Evolutionary conservation across 1,284 basidiomycete genomes (phyloP).

Genomic region (Heterobasidion occidentale): DNA sequence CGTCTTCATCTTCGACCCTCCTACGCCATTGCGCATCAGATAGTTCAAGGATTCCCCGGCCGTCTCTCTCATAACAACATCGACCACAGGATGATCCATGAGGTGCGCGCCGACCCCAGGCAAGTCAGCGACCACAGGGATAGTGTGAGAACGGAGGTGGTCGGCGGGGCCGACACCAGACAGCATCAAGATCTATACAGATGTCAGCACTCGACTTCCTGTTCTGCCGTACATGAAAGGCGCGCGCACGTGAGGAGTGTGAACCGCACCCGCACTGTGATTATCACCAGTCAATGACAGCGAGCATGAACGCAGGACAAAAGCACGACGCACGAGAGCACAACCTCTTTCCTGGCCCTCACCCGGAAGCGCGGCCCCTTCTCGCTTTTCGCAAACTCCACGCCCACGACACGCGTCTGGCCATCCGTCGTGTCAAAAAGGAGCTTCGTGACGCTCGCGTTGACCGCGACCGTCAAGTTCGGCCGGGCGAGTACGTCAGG

Average conservation of each 20-base stretch:
- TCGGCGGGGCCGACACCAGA: constrained; percentile 58
- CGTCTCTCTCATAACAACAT: constrained; percentile 44
- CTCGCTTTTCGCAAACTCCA: constrained; percentile 41
- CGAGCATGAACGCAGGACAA: background rate
- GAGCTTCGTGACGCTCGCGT: constrained; percentile 45
- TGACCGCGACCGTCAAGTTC: constrained; percentile 52
- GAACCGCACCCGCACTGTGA: constrained; percentile 51
- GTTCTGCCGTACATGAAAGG: constrained; percentile 3
- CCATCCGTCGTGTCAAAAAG: constrained; percentile 43
- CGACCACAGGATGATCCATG: constrained; percentile 47
- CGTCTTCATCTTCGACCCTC: constrained; percentile 20
- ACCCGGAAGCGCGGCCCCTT: constrained; percentile 31
- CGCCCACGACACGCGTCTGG: constrained; percentile 45
- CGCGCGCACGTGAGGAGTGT: constrained; percentile 46
- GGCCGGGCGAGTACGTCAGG: constrained; percentile 48
- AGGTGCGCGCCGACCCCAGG: constrained; percentile 55
- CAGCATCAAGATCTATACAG: constrained; percentile 53
- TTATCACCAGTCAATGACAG: background rate
- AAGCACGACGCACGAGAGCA: constrained; percentile 43
- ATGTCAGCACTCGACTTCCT: constrained; percentile 1
- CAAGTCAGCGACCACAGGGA: constrained; percentile 45
- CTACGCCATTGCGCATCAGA: constrained; percentile 22
- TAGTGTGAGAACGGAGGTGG: constrained; percentile 39
- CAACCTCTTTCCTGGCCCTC: constrained; percentile 47
- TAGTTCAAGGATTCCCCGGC: constrained; percentile 32